Evolutionary conservation across 225 moss, liverwort and hornwort genomes (phyloP).

Genomic region (Bryum argenteum): DNA sequence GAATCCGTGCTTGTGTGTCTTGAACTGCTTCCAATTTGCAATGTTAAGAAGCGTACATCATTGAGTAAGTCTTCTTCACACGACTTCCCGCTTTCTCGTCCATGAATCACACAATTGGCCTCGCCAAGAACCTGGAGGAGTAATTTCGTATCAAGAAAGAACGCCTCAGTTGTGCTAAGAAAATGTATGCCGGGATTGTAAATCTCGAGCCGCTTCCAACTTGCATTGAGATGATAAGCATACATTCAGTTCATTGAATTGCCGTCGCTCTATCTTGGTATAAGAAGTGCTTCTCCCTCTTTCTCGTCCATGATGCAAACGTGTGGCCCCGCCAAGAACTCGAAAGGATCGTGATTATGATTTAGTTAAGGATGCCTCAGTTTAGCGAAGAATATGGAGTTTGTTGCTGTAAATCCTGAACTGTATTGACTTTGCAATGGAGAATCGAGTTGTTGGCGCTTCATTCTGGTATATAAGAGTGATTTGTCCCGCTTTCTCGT

Average conservation of each 20-base stretch:
- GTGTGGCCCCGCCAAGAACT: too few relatives aligned
- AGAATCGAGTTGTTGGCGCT: background rate
- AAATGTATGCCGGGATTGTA: too few relatives aligned
- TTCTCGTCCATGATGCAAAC: too few relatives aligned
- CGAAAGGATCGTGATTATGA: too few relatives aligned
- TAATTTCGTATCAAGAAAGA: background rate
- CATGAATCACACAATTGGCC: background rate
- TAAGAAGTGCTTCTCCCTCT: background rate
- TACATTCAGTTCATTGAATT: background rate
- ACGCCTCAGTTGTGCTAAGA: background rate
- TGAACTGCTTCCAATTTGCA: background rate
- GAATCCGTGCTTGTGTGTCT: too few relatives aligned
- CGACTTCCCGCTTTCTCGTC: background rate
- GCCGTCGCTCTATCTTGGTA: background rate
- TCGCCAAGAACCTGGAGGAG: slow-evolving; percentile 6
- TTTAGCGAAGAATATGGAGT: too few relatives aligned
- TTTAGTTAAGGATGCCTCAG: too few relatives aligned
- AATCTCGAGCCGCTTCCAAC: background rate
- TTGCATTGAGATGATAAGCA: background rate
- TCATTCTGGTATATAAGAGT: background rate
- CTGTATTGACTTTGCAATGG: background rate
- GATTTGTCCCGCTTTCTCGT: background rate
- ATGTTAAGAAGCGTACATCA: background rate
- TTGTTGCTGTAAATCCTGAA: background rate
- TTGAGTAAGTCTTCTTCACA: too few relatives aligned